Percentiles rank a stretch among this genome's conserved stretches.
Conservation (phyloP, 179 eudicot genomes). For the Vitellaria paradoxa region DNA sequence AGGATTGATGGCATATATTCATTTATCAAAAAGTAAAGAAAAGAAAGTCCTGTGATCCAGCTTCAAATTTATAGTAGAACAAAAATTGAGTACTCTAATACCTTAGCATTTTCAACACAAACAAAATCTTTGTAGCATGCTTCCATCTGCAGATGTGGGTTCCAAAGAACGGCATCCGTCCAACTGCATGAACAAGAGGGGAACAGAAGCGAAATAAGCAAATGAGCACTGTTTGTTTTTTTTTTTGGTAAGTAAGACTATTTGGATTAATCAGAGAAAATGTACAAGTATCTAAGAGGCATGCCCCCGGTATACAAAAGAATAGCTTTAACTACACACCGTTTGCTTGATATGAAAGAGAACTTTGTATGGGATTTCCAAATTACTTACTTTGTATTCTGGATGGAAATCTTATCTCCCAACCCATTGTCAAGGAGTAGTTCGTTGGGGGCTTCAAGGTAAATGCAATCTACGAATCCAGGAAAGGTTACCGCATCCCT, state of each 20-base stretch:
- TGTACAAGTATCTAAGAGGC: too few relatives aligned
- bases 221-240: neutral
- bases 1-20: too few relatives aligned
- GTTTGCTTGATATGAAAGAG: neutral
- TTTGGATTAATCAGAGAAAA: too few relatives aligned
- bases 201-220: conserved; percentile 9
- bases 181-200: conserved; percentile 51
- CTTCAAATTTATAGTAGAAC: too few relatives aligned
- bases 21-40: too few relatives aligned
- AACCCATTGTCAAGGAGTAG: conserved; percentile 78
- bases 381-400: conserved; percentile 57
- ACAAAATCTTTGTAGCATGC: conserved; percentile 92
- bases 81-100: conserved; percentile 15
- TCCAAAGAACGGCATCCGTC: conserved; percentile 96
- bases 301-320: too few relatives aligned
- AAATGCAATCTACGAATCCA: conserved; percentile 91
- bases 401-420: conserved; percentile 73
- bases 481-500: conserved; percentile 96
- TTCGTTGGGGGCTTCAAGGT: conserved; percentile 76
- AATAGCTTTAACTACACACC: too few relatives aligned
- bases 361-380: neutral
- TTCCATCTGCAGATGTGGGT: conserved; percentile 87
- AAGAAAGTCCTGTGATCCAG: too few relatives aligned
- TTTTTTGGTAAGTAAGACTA: too few relatives aligned
- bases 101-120: conserved; percentile 97